These are phyloP conservation scores for Neurospora sp. DNA, from an alignment of 495 filamentous ascomycete genomes.

Conservation along the genomic window DNA sequence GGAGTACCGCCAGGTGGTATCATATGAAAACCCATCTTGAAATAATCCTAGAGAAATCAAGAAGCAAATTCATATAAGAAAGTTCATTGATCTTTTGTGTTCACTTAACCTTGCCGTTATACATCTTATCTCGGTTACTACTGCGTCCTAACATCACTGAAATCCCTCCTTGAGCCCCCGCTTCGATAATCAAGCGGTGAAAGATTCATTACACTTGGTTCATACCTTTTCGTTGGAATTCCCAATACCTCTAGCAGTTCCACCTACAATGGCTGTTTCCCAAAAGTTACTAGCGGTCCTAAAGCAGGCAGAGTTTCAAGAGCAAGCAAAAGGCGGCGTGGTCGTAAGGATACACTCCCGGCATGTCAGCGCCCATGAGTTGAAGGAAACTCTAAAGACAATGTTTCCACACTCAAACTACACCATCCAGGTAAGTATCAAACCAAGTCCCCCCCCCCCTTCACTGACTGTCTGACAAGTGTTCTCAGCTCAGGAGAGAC, in stretches of 20 bases:
- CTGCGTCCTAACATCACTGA: too few species aligned
- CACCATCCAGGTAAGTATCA: neutral
- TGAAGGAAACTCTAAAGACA: neutral
- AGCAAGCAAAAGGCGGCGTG: neutral
- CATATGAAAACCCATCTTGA: neutral
- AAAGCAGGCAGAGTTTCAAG: neutral
- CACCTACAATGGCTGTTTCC: neutral
- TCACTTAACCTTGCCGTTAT: too few species aligned
- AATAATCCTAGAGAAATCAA: neutral
- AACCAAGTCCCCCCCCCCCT: neutral
- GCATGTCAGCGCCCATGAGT: neutral
- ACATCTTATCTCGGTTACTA: too few species aligned
- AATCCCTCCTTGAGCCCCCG: too few species aligned
- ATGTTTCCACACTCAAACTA: neutral
- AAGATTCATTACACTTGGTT: neutral
- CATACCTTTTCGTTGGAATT: neutral
- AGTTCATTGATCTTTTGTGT: neutral
- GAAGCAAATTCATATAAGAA: neutral
- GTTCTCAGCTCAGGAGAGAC: neutral
- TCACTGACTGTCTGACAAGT: neutral
- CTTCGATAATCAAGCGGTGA: neutral
- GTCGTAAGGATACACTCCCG: neutral
- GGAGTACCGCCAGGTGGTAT: too few species aligned
- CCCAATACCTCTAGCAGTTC: neutral
- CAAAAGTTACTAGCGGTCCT: neutral